Evolutionary conservation across 306 rosid species (phyloP).

Genomic region (Betula pendula): DNA sequence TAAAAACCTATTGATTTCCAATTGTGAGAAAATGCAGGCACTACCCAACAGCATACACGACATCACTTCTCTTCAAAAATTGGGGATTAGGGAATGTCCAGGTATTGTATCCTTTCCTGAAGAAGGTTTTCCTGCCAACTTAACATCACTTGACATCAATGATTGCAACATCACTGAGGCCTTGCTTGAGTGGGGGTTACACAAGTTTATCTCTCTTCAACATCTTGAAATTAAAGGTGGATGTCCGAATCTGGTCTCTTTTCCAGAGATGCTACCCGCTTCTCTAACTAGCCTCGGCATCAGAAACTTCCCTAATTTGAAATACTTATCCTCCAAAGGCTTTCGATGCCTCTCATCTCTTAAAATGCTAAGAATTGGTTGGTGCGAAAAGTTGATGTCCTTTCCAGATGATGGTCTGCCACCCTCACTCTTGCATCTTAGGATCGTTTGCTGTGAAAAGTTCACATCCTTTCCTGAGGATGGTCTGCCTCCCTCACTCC

Average conservation of each 20-base stretch:
- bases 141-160: not conserved
- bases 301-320: not conserved
- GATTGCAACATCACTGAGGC: constrained; percentile 1
- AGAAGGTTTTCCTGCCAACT: constrained; percentile 20
- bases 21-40: constrained; percentile 11
- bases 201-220: constrained; percentile 21
- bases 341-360: constrained; percentile 32
- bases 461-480: not conserved
- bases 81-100: not conserved
- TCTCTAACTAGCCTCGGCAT: not conserved
- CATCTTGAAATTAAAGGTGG: not conserved
- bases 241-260: constrained; percentile 7
- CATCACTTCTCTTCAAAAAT: constrained; percentile 4
- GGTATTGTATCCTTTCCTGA: not conserved
- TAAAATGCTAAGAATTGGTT: rapidly evolving
- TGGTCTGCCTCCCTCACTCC: not conserved
- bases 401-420: constrained; percentile 6
- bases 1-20: not conserved
- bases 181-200: constrained; percentile 18
- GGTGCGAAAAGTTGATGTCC: not conserved
- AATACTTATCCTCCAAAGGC: constrained; percentile 4
- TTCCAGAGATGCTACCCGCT: constrained; percentile 18
- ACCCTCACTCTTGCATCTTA: not conserved
- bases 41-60: constrained; percentile 8
- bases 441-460: not conserved